Percentiles rank a stretch among this genome's conserved stretches.
Conservation (phyloP, 345 rosid genomes). For the Brassica napus region DNA sequence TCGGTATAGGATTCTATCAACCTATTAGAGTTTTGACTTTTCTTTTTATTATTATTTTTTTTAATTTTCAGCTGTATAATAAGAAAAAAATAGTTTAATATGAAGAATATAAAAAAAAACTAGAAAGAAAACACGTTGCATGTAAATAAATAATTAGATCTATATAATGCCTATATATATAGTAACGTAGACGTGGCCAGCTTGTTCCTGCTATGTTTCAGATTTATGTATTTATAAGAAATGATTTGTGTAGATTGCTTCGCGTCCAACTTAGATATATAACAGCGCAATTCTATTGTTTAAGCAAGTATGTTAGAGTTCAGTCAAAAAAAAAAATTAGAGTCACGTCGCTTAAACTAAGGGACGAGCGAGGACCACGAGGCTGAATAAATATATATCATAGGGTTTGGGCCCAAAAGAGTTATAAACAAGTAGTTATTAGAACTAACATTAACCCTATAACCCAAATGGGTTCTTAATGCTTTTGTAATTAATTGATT, state of each 20-base stretch:
- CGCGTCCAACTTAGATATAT: neutral
- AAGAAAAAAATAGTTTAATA: neutral
- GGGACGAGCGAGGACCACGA: conserved; percentile 36
- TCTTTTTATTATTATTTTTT: too few species aligned
- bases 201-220: conserved; percentile 11
- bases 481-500: too few species aligned
- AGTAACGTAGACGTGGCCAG: conserved; percentile 6
- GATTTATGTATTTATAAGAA: neutral
- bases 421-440: neutral
- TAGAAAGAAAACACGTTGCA: neutral
- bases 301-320: neutral
- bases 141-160: neutral
- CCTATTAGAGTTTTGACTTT: neutral
- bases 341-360: conserved; percentile 27
- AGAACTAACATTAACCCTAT: too few species aligned
- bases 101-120: neutral
- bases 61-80: neutral
- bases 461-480: too few species aligned
- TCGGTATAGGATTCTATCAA: neutral
- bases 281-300: neutral
- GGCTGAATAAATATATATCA: neutral
- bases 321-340: neutral
- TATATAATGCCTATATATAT: neutral
- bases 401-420: neutral
- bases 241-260: neutral